These are phyloP conservation scores for Botrytis galanthina DNA, from an alignment of 2,329 filamentous ascomycete genomes.

Conservation along the genomic window DNA sequence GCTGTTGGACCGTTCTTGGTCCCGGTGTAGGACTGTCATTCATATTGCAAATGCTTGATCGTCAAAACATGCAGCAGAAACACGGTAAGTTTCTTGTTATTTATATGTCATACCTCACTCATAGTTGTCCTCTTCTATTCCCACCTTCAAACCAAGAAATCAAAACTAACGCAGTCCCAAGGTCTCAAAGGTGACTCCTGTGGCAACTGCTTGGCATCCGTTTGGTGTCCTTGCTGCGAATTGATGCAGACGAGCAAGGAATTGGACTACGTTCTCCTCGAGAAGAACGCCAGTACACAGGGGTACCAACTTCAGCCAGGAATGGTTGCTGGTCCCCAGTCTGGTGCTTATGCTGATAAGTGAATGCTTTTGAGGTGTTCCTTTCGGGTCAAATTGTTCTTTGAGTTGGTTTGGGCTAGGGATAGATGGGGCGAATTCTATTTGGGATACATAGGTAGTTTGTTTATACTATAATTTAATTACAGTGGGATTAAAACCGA, in stretches of 20 bases:
- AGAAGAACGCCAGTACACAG: background rate
- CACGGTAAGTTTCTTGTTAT: conserved; percentile 10
- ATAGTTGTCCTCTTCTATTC: background rate
- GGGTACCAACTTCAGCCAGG: conserved; percentile 6
- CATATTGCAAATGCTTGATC: conserved; percentile 17
- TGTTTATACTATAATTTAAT: background rate
- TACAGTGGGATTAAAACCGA: background rate
- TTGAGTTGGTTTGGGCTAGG: background rate
- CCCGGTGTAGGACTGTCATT: background rate
- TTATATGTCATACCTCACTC: background rate
- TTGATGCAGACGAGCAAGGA: conserved; percentile 23
- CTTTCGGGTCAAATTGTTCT: background rate
- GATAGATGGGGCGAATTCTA: background rate
- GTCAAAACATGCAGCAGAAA: conserved; percentile 15
- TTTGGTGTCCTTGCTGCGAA: conserved; percentile 21
- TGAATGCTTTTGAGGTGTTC: background rate
- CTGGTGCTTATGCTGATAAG: background rate
- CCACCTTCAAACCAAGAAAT: background rate
- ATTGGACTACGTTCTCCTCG: conserved; percentile 15
- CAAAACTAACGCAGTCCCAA: background rate
- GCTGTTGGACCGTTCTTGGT: conserved; percentile 3
- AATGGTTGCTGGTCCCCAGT: conserved; percentile 7
- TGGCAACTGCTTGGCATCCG: background rate
- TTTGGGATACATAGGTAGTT: background rate
- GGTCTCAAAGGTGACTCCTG: conserved; percentile 16